Percentiles rank a stretch among this genome's conserved stretches.
Evolutionary conservation across 805 yeast genomes (phyloP).

Genomic region (Pichia exigua): DNA sequence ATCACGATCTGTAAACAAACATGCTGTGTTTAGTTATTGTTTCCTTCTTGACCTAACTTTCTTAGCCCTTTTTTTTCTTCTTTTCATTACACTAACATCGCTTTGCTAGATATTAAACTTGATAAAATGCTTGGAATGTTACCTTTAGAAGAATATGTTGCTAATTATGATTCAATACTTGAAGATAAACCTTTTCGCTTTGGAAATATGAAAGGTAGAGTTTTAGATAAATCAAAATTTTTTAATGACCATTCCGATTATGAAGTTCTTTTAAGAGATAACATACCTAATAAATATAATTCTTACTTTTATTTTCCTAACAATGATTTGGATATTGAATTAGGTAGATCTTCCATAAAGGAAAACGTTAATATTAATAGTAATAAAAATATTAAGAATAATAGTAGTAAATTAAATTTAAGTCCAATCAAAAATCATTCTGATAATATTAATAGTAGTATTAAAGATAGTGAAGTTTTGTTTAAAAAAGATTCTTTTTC

Average conservation of each 20-base stretch:
- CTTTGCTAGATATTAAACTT: constrained; percentile 6
- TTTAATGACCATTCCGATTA: constrained; percentile 22
- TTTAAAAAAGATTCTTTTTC: not conserved
- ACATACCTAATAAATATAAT: constrained; percentile 23
- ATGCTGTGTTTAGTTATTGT: not conserved
- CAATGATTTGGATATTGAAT: constrained; percentile 18
- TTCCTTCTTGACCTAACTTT: not conserved
- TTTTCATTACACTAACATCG: not conserved
- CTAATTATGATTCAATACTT: constrained; percentile 23
- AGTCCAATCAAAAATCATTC: constrained; percentile 20
- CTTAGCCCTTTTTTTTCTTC: not conserved
- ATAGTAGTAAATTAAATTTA: constrained; percentile 19
- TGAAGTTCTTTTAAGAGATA: constrained; percentile 23
- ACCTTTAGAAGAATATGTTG: constrained; percentile 22
- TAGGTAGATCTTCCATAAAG: constrained; percentile 16
- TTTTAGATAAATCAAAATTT: constrained; percentile 17
- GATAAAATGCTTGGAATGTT: constrained; percentile 22
- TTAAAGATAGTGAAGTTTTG: constrained; percentile 3
- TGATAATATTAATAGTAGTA: constrained; percentile 1
- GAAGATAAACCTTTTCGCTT: constrained; percentile 21
- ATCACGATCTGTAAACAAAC: not conserved
- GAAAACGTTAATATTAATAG: not conserved
- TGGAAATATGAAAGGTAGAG: constrained; percentile 25
- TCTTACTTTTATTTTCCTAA: constrained; percentile 15
- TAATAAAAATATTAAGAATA: constrained; percentile 19